Conservation (phyloP, 352 stramenopile species). For the Pythium vanterpoolii region DNA sequence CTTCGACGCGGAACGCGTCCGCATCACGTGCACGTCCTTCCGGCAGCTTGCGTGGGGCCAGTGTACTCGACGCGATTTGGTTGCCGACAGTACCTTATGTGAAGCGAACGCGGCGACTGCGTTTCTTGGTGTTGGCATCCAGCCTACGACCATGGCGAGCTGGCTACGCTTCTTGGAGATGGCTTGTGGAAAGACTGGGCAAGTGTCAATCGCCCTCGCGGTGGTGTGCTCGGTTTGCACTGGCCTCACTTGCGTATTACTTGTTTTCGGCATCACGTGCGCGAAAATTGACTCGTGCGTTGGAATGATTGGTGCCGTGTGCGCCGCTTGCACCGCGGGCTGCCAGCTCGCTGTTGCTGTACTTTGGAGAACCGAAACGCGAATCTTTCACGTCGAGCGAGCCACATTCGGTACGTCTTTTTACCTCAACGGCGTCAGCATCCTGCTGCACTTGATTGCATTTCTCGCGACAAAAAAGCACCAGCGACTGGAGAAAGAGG, state of each 20-base stretch:
- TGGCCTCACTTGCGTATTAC: slow-evolving; percentile 23
- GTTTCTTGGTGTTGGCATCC: slow-evolving; percentile 27
- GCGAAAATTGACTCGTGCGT: slow-evolving; percentile 40
- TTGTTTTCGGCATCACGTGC: slow-evolving; percentile 45
- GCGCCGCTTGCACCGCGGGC: slow-evolving; percentile 16
- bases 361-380: slow-evolving; percentile 43
- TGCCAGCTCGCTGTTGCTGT: slow-evolving; percentile 33
- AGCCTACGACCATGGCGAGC: not conserved
- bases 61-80: slow-evolving; percentile 16
- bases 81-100: slow-evolving; percentile 11
- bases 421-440: slow-evolving; percentile 41
- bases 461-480: slow-evolving; percentile 37
- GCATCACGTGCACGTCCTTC: slow-evolving; percentile 25
- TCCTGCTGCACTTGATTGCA: slow-evolving; percentile 26
- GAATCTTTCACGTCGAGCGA: slow-evolving; percentile 24
- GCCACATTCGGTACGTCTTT: slow-evolving; percentile 44
- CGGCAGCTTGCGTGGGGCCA: slow-evolving; percentile 19
- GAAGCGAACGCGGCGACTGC: slow-evolving; percentile 24
- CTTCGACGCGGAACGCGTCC: slow-evolving; percentile 15
- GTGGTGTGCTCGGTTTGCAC: slow-evolving; percentile 27
- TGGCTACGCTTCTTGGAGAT: slow-evolving; percentile 45
- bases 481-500: slow-evolving; percentile 34
- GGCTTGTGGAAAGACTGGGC: slow-evolving; percentile 36
- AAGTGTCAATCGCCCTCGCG: slow-evolving; percentile 28
- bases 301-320: slow-evolving; percentile 29